phyloP scores from a whole-genome alignment of 2,329 filamentous ascomycete species.

The Ceratocystis destructans region DNA sequence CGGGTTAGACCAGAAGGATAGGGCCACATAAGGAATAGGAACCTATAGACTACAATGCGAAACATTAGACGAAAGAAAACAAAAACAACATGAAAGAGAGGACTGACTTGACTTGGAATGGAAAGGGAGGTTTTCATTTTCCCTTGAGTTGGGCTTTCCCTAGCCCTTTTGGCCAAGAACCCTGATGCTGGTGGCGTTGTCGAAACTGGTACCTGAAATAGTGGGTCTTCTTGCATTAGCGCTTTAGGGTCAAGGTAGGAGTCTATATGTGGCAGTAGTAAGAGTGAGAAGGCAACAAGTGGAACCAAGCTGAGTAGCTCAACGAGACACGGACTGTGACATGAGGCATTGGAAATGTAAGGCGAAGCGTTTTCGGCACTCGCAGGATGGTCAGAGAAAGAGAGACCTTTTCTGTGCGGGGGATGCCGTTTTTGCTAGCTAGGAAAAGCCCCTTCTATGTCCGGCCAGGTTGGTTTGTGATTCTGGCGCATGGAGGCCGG shows the following conservation, averaged over 20 bases:
- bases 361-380: no score
- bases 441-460: no score
- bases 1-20: background rate
- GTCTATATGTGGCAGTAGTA: no score
- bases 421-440: no score
- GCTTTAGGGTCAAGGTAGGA: background rate
- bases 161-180: background rate
- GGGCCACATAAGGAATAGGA: background rate
- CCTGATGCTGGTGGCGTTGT: background rate
- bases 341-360: no score
- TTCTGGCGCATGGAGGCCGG: no score
- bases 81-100: background rate
- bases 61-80: background rate
- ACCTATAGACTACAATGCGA: background rate
- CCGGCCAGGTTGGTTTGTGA: no score
- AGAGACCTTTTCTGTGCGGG: background rate
- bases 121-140: constrained; percentile 1
- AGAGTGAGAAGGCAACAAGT: no score
- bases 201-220: constrained; percentile 1
- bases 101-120: background rate
- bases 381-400: background rate
- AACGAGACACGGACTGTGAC: no score
- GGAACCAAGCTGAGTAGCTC: no score
- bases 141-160: background rate
- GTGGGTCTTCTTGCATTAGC: constrained; percentile 2